Base-by-base conservation (phyloP, 2,329 filamentous ascomycete genomes). In the Uncinocarpus reesii region DNA sequence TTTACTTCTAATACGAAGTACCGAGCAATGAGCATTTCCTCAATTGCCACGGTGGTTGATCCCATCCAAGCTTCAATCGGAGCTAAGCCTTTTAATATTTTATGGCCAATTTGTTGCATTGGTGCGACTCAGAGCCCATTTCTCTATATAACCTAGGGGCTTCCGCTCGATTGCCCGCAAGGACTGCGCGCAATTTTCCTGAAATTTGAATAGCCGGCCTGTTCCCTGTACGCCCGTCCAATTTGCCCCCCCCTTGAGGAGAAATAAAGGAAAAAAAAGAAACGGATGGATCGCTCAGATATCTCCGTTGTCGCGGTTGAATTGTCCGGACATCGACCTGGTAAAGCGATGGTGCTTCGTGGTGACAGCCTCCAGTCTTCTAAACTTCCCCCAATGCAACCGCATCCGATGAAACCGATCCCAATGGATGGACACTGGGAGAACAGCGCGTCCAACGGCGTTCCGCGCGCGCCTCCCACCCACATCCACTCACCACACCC, bases 91-190 rank as follows among this genome's bases (percentile, higher is more conserved):
- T n/a, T 8, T 23, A 2, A 32, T 40, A 40, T n/a, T 37, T 6
- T 23, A 13, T 23, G 26, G 26, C 8, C 18, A 21, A 20, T 47
- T 13, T 31, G 44, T 47, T 47, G 35, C 44, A 47, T 47, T 47
- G 44, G 44, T 47, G 44, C 44, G 44, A 47, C 44, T 47, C 15
- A 16, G 15, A 10, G 3, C 26, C 16, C n/a, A n/a, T 35, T 24
- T 20, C 7, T 46, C 43, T 46, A 46, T 46, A 46, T 46, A 46
- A 46, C 40, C 36, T 15, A 40, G n/a, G 23, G 35, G 36, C 10
- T 31, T 6, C 18, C 34, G 35, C 29, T 47, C 35, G 11, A 40
- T 29, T 38, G 26, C 23, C 32, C 4, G 28, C 15, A 10, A 45
- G 42, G 13, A 31, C 11, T 7, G n/a, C 7, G 4, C 8, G 3